A percentile compares a stretch with the other conserved stretches of the same genome.
phyloP scores from a whole-genome alignment of 2,329 filamentous ascomycete genomes.

The Colletotrichum sp. region DNA sequence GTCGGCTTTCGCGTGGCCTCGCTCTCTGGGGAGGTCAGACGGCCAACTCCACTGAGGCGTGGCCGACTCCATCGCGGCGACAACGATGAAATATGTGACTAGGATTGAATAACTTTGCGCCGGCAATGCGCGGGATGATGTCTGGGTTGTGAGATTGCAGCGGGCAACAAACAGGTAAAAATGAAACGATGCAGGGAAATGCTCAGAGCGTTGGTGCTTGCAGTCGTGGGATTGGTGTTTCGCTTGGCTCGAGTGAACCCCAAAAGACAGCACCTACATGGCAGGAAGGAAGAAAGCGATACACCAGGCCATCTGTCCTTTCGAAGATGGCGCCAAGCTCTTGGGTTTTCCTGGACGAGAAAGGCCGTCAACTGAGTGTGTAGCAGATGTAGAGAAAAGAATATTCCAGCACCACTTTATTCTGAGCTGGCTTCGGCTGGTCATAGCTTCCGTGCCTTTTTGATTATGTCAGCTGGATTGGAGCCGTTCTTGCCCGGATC shows the following conservation, averaged over 20 bases:
- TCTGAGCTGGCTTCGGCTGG: background rate
- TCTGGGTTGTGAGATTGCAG: background rate
- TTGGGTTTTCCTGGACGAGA: background rate
- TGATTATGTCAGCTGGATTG: background rate
- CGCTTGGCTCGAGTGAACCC: background rate
- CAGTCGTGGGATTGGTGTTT: background rate
- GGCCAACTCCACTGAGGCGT: constrained; percentile 15
- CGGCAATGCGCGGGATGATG: background rate
- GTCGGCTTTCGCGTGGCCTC: background rate
- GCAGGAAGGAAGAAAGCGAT: background rate
- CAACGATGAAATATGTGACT: background rate
- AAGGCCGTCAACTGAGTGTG: background rate
- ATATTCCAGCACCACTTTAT: constrained; percentile 22
- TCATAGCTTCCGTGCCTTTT: constrained; percentile 1
- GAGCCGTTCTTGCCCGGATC: background rate
- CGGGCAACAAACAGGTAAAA: background rate
- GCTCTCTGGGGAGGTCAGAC: background rate
- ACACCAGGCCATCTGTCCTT: constrained; percentile 10
- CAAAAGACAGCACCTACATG: constrained; percentile 15
- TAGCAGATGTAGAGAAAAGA: background rate
- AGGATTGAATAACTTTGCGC: background rate
- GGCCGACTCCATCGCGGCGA: background rate
- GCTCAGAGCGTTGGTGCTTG: background rate
- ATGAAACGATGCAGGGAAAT: background rate
- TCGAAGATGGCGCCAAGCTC: background rate